A percentile compares a stretch with the other conserved stretches of the same genome.
phyloP scores from a whole-genome alignment of 2,329 filamentous ascomycete genomes.

The Bisporella sp. region DNA sequence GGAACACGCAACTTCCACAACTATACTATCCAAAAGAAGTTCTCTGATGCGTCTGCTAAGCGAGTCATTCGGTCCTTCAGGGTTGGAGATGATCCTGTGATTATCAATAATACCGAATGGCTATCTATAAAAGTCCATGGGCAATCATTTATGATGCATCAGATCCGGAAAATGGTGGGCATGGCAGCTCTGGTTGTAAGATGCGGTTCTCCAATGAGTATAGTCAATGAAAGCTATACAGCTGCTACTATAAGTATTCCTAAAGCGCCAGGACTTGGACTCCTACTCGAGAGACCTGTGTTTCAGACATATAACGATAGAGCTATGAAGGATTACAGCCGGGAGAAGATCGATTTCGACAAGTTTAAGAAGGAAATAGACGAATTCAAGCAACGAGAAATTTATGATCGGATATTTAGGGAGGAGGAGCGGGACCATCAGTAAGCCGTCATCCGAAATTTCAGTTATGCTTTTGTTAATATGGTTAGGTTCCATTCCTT shows the following conservation, averaged over 20 bases:
- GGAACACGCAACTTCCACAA: conserved; percentile 95
- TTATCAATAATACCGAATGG: conserved; percentile 92
- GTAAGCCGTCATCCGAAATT: conserved; percentile 43
- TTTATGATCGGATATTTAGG: conserved; percentile 85
- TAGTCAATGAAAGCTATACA: conserved; percentile 70
- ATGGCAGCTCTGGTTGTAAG: conserved; percentile 82
- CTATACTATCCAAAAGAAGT: conserved; percentile 87
- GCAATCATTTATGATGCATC: conserved; percentile 99
- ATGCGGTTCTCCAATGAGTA: conserved; percentile 66
- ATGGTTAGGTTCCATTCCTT: conserved; percentile 61
- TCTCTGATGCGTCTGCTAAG: conserved; percentile 75
- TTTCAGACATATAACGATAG: conserved; percentile 84
- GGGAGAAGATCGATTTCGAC: conserved; percentile 68
- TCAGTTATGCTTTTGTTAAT: neutral
- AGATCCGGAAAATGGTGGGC: conserved; percentile 98
- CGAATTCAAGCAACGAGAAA: conserved; percentile 85
- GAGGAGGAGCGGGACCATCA: conserved; percentile 83
- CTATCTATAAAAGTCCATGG: conserved; percentile 92
- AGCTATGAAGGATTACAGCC: conserved; percentile 54
- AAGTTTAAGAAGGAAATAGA: conserved; percentile 73
- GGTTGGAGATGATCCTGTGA: conserved; percentile 66
- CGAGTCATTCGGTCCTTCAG: conserved; percentile 90
- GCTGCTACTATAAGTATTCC: conserved; percentile 75
- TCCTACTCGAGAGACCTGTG: conserved; percentile 84
- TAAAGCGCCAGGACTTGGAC: conserved; percentile 82